Conservation (phyloP, 257 asterid genomes). For the Capsicum chinense region DNA sequence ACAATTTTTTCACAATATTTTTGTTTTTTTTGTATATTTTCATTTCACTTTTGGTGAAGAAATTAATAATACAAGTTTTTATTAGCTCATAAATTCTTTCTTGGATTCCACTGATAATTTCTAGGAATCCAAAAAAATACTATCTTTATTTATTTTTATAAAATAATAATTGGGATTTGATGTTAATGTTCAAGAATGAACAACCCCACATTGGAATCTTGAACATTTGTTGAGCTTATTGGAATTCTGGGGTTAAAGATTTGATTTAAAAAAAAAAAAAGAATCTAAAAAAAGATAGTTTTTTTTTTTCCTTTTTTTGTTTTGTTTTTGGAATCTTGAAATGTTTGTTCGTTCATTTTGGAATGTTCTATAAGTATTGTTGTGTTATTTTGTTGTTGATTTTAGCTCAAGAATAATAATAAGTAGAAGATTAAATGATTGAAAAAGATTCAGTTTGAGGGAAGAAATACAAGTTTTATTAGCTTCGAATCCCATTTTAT, state of each 20-base stretch:
- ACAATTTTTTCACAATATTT: not conserved
- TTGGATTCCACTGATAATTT: not conserved
- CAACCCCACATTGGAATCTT: not conserved
- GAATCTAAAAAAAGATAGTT: too few species aligned
- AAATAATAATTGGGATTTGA: not conserved
- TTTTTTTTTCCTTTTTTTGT: too few species aligned
- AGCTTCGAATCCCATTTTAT: not conserved
- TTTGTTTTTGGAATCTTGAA: not conserved
- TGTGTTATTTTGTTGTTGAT: not conserved
- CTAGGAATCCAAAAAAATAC: not conserved
- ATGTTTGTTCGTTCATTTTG: not conserved
- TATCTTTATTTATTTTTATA: not conserved
- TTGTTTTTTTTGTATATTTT: not conserved
- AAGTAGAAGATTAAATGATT: not conserved
- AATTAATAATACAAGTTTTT: not conserved
- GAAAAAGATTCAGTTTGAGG: not conserved
- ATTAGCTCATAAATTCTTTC: not conserved
- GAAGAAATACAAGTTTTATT: not conserved
- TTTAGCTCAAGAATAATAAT: not conserved
- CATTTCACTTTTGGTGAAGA: not conserved
- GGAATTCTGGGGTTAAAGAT: not conserved
- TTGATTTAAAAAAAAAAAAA: too few species aligned
- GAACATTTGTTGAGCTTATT: not conserved
- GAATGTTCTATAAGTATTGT: not conserved
- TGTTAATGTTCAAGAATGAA: conserved; percentile 21